These are phyloP conservation scores for Pneumocystis jirovecii DNA, from an alignment of 1,139 yeast species.

Conservation along the genomic window DNA sequence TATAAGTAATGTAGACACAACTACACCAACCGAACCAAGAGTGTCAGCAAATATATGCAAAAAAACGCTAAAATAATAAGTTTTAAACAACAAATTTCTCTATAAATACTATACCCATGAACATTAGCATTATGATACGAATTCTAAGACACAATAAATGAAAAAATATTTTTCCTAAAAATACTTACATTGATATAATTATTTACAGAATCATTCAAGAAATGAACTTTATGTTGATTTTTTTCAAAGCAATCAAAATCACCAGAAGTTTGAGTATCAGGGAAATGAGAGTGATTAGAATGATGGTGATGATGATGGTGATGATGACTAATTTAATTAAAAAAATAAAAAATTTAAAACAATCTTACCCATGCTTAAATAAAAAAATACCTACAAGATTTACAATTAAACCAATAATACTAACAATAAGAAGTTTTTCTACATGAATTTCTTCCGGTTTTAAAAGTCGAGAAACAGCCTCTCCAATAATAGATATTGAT, in stretches of 20 bases:
- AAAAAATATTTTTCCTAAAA: slow-evolving; percentile 8
- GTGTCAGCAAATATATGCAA: slow-evolving; percentile 91
- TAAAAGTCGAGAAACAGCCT: slow-evolving; percentile 66
- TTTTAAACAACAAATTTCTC: not conserved
- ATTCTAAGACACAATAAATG: not conserved
- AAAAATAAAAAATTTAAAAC: slow-evolving; percentile 11
- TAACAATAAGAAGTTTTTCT: slow-evolving; percentile 72
- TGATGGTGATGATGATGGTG: slow-evolving; percentile 1
- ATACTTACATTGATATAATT: slow-evolving; percentile 16
- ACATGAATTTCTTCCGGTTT: slow-evolving; percentile 68
- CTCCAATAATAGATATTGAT: slow-evolving; percentile 73
- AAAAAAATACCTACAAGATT: slow-evolving; percentile 88
- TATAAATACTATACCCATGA: slow-evolving; percentile 44
- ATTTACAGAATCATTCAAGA: slow-evolving; percentile 15
- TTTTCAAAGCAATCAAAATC: slow-evolving; percentile 18
- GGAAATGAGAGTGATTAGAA: not conserved
- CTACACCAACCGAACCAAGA: slow-evolving; percentile 91
- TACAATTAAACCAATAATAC: slow-evolving; percentile 68
- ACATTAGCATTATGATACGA: slow-evolving; percentile 55
- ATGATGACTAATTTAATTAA: slow-evolving; percentile 1
- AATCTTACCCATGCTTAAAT: slow-evolving; percentile 64
- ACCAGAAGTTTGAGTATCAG: not conserved
- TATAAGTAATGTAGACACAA: slow-evolving; percentile 55
- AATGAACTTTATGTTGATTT: slow-evolving; percentile 11
- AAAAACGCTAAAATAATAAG: slow-evolving; percentile 30